Evolutionary conservation across 2,329 filamentous ascomycete genomes (phyloP).

Genomic region (Orbilia javanica): DNA sequence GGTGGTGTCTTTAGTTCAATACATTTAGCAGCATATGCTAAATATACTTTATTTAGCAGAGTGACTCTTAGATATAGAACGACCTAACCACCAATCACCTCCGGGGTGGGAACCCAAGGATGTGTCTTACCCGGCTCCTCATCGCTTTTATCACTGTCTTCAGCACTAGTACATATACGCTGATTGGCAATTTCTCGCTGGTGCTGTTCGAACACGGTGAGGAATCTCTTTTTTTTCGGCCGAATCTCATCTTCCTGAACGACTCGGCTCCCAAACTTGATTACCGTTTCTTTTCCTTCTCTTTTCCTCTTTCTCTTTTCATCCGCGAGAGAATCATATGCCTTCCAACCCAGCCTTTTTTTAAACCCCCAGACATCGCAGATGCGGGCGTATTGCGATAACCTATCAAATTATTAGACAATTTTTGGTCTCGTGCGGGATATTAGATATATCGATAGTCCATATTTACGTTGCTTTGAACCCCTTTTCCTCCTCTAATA

Average conservation of each 20-base stretch:
- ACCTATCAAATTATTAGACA: neutral
- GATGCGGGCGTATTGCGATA: constrained; percentile 13
- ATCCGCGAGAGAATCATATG: neutral
- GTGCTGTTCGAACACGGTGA: neutral
- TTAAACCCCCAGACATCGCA: constrained; percentile 21
- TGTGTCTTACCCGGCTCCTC: neutral
- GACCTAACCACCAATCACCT: too few relatives aligned
- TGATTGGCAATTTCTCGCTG: neutral
- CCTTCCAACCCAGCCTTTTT: neutral
- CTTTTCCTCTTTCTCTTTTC: constrained; percentile 4
- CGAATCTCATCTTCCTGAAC: neutral
- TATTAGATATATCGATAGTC: too few relatives aligned
- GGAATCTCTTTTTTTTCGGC: neutral
- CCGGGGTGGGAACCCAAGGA: too few relatives aligned
- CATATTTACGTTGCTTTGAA: constrained; percentile 14
- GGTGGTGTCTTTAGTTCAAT: too few relatives aligned
- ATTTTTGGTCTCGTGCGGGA: too few relatives aligned
- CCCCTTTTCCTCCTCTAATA: neutral
- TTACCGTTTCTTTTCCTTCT: constrained; percentile 18
- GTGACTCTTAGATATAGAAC: too few relatives aligned
- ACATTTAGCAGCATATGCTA: too few relatives aligned
- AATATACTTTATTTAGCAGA: too few relatives aligned
- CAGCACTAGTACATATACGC: too few relatives aligned
- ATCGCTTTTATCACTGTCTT: too few relatives aligned
- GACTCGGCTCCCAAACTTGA: neutral